These are phyloP conservation scores for Kentomonas sorsogonicus DNA, from an alignment of 208 protist genomes.

Conservation along the genomic window DNA sequence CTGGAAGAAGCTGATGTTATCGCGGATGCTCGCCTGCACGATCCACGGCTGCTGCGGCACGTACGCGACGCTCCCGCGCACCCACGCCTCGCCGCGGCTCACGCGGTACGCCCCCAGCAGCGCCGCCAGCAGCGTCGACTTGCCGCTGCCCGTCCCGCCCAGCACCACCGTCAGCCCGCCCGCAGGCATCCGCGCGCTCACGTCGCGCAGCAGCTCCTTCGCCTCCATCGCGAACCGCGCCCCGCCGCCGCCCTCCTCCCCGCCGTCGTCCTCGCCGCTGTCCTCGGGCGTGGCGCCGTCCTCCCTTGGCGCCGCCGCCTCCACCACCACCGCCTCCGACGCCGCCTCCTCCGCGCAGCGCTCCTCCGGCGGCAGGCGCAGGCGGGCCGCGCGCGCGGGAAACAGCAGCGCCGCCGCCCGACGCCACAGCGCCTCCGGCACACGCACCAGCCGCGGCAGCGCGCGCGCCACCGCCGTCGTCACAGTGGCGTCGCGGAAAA, in stretches of 20 bases:
- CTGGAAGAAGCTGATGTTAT: slow-evolving; percentile 92
- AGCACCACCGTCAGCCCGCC: slow-evolving; percentile 48
- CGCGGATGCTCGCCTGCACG: slow-evolving; percentile 82
- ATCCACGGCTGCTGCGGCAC: slow-evolving; percentile 91
- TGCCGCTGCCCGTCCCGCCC: slow-evolving; percentile 71
- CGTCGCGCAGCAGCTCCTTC: slow-evolving; percentile 38
- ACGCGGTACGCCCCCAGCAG: slow-evolving; percentile 38
- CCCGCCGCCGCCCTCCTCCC: neutral
- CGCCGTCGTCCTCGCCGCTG: neutral
- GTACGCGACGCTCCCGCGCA: slow-evolving; percentile 69
- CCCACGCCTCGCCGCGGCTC: slow-evolving; percentile 24
- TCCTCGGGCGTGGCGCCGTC: slow-evolving; percentile 17
- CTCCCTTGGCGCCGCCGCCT: neutral
- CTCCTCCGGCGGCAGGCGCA: slow-evolving; percentile 23
- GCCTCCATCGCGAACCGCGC: slow-evolving; percentile 14
- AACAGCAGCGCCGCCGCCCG: too few relatives aligned
- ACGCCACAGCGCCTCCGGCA: too few relatives aligned
- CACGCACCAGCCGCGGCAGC: slow-evolving; percentile 20
- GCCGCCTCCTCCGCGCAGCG: neutral
- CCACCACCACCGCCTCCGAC: neutral
- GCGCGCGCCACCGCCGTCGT: slow-evolving; percentile 15
- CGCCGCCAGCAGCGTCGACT: slow-evolving; percentile 58
- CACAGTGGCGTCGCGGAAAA: slow-evolving; percentile 24
- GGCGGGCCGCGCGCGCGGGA: slow-evolving; percentile 12
- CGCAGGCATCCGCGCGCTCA: slow-evolving; percentile 24